Evolutionary conservation across 2,329 filamentous ascomycete species (phyloP).

Genomic region (Talaromyces sp.): DNA sequence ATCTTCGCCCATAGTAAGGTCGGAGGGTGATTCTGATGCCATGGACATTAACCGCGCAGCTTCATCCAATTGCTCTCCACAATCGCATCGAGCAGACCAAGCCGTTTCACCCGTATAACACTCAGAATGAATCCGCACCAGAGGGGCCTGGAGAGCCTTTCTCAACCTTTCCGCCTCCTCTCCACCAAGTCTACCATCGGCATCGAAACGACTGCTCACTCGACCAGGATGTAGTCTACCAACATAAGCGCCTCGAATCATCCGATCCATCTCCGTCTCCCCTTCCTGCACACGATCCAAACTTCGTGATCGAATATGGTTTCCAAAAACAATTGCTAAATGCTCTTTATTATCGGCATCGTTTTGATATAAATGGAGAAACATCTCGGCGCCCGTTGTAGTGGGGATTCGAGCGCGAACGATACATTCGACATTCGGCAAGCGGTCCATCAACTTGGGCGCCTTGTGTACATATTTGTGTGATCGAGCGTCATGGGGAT

Average conservation of each 20-base stretch:
- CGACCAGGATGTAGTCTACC: conserved; percentile 83
- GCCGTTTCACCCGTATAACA: conserved; percentile 99
- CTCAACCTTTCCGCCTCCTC: background rate
- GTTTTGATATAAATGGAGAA: conserved; percentile 90
- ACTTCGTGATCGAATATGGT: conserved; percentile 69
- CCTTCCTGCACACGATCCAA: conserved; percentile 46
- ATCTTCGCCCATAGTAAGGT: conserved; percentile 16
- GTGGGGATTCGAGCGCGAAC: conserved; percentile 94
- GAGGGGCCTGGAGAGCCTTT: conserved; percentile 48
- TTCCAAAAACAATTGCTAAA: conserved; percentile 92
- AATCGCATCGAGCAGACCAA: conserved; percentile 96
- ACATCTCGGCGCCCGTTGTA: conserved; percentile 90
- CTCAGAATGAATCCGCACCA: conserved; percentile 95
- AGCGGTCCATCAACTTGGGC: conserved; percentile 67
- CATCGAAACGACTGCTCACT: conserved; percentile 65
- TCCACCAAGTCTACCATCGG: conserved; percentile 23
- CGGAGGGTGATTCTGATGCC: conserved; percentile 39
- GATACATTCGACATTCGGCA: conserved; percentile 87
- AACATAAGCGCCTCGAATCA: conserved; percentile 90
- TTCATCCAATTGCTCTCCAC: conserved; percentile 95
- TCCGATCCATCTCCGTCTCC: conserved; percentile 59
- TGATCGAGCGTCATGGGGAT: conserved; percentile 21
- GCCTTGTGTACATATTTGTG: conserved; percentile 46
- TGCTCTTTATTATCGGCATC: conserved; percentile 93
- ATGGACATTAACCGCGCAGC: conserved; percentile 89